Percentiles rank a stretch among this genome's conserved stretches.
phyloP scores from a whole-genome alignment of 306 rosid genomes.

The Cucumis hystrix region DNA sequence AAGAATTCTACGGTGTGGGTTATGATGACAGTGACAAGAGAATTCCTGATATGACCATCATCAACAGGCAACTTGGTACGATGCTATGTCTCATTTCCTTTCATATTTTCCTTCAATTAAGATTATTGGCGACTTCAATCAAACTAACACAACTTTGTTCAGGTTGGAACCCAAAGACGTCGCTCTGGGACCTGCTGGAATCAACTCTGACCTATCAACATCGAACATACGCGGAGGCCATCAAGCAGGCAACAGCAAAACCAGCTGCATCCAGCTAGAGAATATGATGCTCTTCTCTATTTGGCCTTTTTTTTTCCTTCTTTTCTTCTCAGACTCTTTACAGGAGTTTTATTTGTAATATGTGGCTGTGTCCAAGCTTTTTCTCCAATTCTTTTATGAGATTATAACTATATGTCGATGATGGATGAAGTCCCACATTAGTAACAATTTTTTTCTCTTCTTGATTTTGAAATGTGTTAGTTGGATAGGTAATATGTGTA shows the following conservation, averaged over 20 bases:
- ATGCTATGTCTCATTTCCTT: background rate
- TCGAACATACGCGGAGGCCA: conserved; percentile 77
- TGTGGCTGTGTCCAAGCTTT: background rate
- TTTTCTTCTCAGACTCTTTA: background rate
- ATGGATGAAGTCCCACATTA: background rate
- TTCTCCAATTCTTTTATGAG: conserved; percentile 5
- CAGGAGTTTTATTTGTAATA: background rate
- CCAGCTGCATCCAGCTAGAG: conserved; percentile 45
- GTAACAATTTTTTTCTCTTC: background rate
- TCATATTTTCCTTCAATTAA: background rate
- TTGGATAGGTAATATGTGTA: background rate
- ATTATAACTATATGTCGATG: background rate
- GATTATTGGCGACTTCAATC: background rate
- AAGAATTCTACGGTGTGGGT: conserved; percentile 87
- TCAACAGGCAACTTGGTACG: conserved; percentile 77
- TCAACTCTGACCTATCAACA: conserved; percentile 92
- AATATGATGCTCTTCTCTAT: background rate
- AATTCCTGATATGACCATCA: conserved; percentile 93
- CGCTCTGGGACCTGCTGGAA: conserved; percentile 85
- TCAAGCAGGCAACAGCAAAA: conserved; percentile 54
- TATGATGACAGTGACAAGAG: conserved; percentile 91
- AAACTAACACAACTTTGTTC: background rate
- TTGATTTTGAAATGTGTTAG: background rate
- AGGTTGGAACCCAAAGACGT: conserved; percentile 92
- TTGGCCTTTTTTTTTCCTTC: background rate